phyloP scores from a whole-genome alignment of 768 basidiomycete genomes.

The Tylopilus rubrobrunneus region DNA sequence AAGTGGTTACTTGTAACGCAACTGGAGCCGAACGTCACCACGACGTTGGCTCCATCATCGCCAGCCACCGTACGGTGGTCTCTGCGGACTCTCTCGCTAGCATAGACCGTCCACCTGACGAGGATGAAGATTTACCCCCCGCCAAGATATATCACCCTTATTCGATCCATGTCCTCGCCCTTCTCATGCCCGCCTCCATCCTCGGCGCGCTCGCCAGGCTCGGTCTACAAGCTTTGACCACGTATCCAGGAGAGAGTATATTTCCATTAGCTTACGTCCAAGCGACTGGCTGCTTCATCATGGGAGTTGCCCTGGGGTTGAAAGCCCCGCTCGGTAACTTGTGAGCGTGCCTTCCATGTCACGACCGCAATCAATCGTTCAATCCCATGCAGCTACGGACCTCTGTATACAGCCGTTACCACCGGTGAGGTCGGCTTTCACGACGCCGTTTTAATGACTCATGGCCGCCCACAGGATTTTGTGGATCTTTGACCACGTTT shows the following conservation, averaged over 20 bases:
- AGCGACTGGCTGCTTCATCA: conserved; percentile 83
- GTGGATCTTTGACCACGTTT: conserved; percentile 95
- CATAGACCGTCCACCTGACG: conserved; percentile 39
- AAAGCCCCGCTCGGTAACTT: conserved; percentile 71
- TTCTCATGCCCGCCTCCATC: conserved; percentile 78
- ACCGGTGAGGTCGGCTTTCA: conserved; percentile 52
- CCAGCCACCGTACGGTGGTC: conserved; percentile 30
- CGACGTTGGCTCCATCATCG: conserved; percentile 34
- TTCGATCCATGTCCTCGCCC: conserved; percentile 59
- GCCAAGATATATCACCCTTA: conserved; percentile 47
- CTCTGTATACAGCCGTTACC: conserved; percentile 82
- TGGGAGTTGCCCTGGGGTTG: conserved; percentile 75
- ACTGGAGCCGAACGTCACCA: conserved; percentile 12
- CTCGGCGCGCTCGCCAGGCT: conserved; percentile 82
- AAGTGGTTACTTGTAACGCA: background rate
- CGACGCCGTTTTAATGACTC: background rate
- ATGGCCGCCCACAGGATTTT: conserved; percentile 59
- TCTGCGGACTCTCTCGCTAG: conserved; percentile 38
- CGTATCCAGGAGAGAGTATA: conserved; percentile 70
- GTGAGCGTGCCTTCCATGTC: conserved; percentile 43
- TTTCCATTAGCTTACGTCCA: conserved; percentile 86
- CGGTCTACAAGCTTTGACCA: conserved; percentile 69
- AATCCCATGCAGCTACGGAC: conserved; percentile 62
- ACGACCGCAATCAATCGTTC: conserved; percentile 7
- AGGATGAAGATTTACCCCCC: conserved; percentile 29